These are phyloP conservation scores for Geosiphon pyriformis DNA, from an alignment of 192 early-diverging fungal species.

Conservation along the genomic window DNA sequence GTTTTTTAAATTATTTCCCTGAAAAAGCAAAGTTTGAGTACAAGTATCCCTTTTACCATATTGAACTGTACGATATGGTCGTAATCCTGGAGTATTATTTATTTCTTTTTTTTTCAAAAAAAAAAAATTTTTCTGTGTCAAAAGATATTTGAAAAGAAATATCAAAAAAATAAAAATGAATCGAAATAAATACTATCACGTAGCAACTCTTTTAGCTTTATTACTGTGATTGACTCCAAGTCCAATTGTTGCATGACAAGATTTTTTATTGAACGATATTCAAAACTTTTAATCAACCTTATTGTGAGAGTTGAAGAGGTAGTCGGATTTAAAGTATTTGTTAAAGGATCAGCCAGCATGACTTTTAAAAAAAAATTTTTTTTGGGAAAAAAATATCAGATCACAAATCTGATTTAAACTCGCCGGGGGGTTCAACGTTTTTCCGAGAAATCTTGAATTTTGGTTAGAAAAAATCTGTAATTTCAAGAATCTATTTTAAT, in stretches of 20 bases:
- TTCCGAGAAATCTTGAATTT: too few relatives aligned
- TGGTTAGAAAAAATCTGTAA: too few relatives aligned
- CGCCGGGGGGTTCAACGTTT: too few relatives aligned
- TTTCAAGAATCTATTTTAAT: too few relatives aligned
- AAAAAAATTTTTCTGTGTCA: neutral
- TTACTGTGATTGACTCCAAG: constrained; percentile 57
- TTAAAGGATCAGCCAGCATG: constrained; percentile 27
- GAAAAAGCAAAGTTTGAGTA: neutral
- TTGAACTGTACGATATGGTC: too few relatives aligned
- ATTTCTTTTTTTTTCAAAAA: neutral
- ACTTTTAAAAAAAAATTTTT: too few relatives aligned
- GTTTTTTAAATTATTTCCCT: neutral
- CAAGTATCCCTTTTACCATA: neutral
- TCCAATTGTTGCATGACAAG: constrained; percentile 72
- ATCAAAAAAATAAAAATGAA: neutral
- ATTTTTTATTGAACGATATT: constrained; percentile 83
- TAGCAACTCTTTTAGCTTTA: constrained; percentile 51
- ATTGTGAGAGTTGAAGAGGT: constrained; percentile 67
- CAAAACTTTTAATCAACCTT: constrained; percentile 85
- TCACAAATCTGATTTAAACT: too few relatives aligned
- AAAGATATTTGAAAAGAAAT: neutral
- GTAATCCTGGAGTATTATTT: too few relatives aligned
- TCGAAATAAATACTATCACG: constrained; percentile 44
- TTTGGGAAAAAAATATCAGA: too few relatives aligned
- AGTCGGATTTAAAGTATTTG: constrained; percentile 41